Conservation (phyloP, 2,329 filamentous ascomycete species). For the Colletotrichum chrysophilum region DNA sequence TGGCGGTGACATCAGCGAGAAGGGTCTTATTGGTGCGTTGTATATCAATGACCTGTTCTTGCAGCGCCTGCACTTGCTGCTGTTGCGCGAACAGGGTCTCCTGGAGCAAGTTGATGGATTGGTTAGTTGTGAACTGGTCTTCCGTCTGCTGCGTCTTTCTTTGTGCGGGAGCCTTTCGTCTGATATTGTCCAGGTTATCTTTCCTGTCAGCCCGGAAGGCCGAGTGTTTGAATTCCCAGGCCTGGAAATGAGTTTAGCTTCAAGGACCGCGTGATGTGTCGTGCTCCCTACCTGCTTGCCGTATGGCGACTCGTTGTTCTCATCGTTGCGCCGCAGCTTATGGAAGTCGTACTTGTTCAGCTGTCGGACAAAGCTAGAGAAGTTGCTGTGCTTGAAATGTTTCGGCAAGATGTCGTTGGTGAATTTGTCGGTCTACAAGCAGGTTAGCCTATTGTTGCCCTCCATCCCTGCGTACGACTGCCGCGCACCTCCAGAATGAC, state of each 20-base stretch:
- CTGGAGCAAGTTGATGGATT: slow-evolving; percentile 89
- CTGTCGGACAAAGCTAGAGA: slow-evolving; percentile 94
- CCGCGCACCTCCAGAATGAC: slow-evolving; percentile 88
- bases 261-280: neutral
- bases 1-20: slow-evolving; percentile 63
- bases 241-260: slow-evolving; percentile 48
- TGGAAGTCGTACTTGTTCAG: slow-evolving; percentile 99
- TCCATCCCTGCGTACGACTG: neutral
- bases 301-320: slow-evolving; percentile 81
- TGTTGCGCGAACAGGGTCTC: slow-evolving; percentile 89
- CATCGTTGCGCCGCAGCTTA: slow-evolving; percentile 93
- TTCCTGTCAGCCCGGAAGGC: slow-evolving; percentile 97
- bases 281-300: slow-evolving; percentile 69
- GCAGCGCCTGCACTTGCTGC: slow-evolving; percentile 87
- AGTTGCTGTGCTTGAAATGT: slow-evolving; percentile 99
- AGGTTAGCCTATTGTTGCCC: neutral
- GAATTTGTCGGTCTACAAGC: slow-evolving; percentile 88
- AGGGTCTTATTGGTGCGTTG: slow-evolving; percentile 66
- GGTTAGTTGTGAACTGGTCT: slow-evolving; percentile 79
- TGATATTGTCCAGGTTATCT: slow-evolving; percentile 94
- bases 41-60: slow-evolving; percentile 84
- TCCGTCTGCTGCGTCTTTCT: slow-evolving; percentile 72
- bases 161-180: slow-evolving; percentile 90
- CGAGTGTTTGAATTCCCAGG: slow-evolving; percentile 97
- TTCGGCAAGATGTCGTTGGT: slow-evolving; percentile 97